Evolutionary conservation across 257 asterid species (phyloP), one percentile per base, ranked within the genome.

Genomic region (Cordia subcordata): DNA sequence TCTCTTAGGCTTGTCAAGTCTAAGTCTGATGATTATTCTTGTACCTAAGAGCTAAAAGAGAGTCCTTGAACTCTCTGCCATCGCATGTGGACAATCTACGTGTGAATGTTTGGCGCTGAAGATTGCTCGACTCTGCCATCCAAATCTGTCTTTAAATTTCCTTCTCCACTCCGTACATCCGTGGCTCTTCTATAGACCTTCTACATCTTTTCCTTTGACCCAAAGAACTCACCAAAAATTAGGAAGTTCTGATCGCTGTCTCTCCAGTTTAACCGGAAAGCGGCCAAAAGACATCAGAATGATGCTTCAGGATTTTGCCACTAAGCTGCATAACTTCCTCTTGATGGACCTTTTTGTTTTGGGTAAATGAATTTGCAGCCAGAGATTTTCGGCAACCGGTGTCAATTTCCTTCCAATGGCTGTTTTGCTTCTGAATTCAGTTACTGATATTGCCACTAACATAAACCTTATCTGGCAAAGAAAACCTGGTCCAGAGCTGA

Each of bases 321-420:
- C 46, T 73, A 52, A 64, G 76, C 57, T 83, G 86, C 73, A 72
- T 82, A 72, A 72, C 72, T 86, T 33, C 59, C 71, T 21, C 32
- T 90, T 42, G 79, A 85, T 22, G 96, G 96, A 62, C 70, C 77
- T 46, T 78, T 87, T 55, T 73, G 57, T 22, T 85, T 87, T 33
- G 61, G 1, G 80, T 68, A 16, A 90, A 85, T 46, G 95, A 83
- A 52, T 83, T 83, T 57, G 96, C 96, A 12, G 81, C 94, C 10
- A 66, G 8, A 11, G 98, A 90, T 63, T 90, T 79, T 10, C n/a
- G 98, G 98, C 45, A 83, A 87, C 77, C 88, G 69, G 32, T 53
- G 71, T 60, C 94, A 80, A 49, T 72, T n/a, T 39, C 73, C 87
- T 59, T 35, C 98, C 98, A n/a, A n/a, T 71, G 14, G 95, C 95